A percentile compares a stretch with the other conserved stretches of the same genome.
Evolutionary conservation across 495 filamentous ascomycete species (phyloP).

Genomic region (Bryoglossum gracile): DNA sequence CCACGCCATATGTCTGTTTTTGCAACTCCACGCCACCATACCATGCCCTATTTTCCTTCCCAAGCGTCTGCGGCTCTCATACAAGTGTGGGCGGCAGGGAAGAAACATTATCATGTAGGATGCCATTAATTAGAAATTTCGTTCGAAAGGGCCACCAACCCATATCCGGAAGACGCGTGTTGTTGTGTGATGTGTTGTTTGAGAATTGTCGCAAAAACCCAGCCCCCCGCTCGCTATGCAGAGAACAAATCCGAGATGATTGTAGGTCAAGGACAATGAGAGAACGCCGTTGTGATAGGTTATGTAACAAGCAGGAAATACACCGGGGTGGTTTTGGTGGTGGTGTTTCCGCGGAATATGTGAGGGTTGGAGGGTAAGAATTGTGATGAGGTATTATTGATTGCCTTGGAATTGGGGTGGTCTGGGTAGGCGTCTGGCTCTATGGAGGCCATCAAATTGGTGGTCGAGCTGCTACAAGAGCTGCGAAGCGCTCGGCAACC

Average conservation of each 20-base stretch:
- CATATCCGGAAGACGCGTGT: too few species aligned
- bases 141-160: too few species aligned
- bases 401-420: too few species aligned
- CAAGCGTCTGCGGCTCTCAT: constrained; percentile 8
- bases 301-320: constrained; percentile 25
- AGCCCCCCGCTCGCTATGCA: constrained; percentile 28
- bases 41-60: constrained; percentile 22
- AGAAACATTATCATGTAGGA: constrained; percentile 26
- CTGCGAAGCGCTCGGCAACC: constrained; percentile 37
- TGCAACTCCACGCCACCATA: constrained; percentile 4
- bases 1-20: constrained; percentile 27
- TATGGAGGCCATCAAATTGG: neutral
- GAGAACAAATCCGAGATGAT: constrained; percentile 23
- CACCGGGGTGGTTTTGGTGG: neutral
- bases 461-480: constrained; percentile 32
- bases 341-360: neutral
- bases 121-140: constrained; percentile 4
- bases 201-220: constrained; percentile 22
- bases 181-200: too few species aligned
- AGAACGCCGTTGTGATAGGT: constrained; percentile 25
- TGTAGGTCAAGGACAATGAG: constrained; percentile 9
- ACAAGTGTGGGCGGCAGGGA: constrained; percentile 18
- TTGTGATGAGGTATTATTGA: too few species aligned
- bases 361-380: neutral
- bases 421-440: too few species aligned